These are phyloP conservation scores for Candida corydali DNA, from an alignment of 805 yeast genomes.

Conservation along the genomic window DNA sequence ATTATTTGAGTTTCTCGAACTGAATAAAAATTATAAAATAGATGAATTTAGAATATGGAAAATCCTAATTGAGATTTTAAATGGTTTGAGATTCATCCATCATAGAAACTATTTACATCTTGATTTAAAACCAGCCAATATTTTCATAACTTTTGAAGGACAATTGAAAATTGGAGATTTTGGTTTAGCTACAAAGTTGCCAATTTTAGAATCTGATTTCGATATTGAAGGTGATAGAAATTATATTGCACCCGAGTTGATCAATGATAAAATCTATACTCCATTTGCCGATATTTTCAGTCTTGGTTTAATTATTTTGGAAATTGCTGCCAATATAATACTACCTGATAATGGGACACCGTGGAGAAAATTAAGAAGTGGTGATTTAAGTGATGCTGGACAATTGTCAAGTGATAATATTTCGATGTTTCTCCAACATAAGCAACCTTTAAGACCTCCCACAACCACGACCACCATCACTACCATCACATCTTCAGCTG, in stretches of 20 bases:
- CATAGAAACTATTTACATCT: constrained; percentile 70
- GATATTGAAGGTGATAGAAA: constrained; percentile 97
- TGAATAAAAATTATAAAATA: constrained; percentile 66
- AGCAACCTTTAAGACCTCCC: constrained; percentile 7
- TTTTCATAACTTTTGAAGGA: constrained; percentile 93
- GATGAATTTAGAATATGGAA: constrained; percentile 99
- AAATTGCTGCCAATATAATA: constrained; percentile 91
- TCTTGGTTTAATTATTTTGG: constrained; percentile 89
- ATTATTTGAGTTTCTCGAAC: constrained; percentile 72
- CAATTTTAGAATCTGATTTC: constrained; percentile 58
- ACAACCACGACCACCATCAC: constrained; percentile 1
- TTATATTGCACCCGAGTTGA: constrained; percentile 95
- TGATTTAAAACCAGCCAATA: constrained; percentile 93
- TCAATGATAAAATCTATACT: constrained; percentile 75
- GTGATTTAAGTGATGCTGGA: constrained; percentile 95
- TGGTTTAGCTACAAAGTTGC: constrained; percentile 85
- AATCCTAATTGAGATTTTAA: constrained; percentile 75
- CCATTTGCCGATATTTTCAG: constrained; percentile 94
- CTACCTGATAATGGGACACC: constrained; percentile 94
- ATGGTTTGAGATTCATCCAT: constrained; percentile 81
- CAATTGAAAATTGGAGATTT: constrained; percentile 92
- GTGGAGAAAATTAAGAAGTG: constrained; percentile 94
- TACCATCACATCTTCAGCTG: neutral
- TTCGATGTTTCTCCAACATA: constrained; percentile 38
- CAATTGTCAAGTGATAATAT: constrained; percentile 55